Evolutionary conservation across 1,139 yeast genomes (phyloP), one percentile per base, ranked within the genome.

Genomic region (Geotrichum bryndzae): DNA sequence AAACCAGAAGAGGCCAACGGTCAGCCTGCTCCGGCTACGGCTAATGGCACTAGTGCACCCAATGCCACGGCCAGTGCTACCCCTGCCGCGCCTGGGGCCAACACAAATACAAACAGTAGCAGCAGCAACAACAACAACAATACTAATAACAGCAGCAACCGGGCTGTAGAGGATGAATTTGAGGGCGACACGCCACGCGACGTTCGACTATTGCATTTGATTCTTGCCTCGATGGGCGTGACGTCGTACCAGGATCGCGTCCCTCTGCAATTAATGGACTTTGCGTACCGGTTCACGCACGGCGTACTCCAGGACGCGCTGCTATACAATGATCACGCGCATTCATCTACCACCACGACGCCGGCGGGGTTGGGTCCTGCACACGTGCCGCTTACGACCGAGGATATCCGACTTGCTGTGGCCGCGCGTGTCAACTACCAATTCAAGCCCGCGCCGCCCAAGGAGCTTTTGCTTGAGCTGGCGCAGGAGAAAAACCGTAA

Each of bases 401-500:
- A 95, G 66, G 99, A 95, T 71, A 82, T 94, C 58, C 81, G 98
- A 67, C 80, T 94, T 67, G 97, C 98, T 0, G 90, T 94, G 31
- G 96, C 96, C 0, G 95, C 99, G 0, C 80, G 96, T 63, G 90
- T 96, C 23, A 91, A 90, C 73, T 90, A 91, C 72, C 98, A 94
- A 74, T 94, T 94, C 80, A 91, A 90, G 73, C 97, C 98, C 1
- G 87, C 95, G 0, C 96, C 97, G 6, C 96, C 96, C 2, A 94
- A 94, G 74, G 98, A 94, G 73, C 79, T 94, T 68, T 76, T 94
- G 67, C 78, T 94, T 73, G 97, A 94, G 74, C 79, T 94, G 69
- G 99, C 99, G 0, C 88, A 87, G 48, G 99, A 95, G 72, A 80
- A 97, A 68, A 94, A 94, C 73, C 86, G 90, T 68, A 86, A 89